phyloP scores from a whole-genome alignment of 306 rosid genomes.

The Cucumis melo region DNA sequence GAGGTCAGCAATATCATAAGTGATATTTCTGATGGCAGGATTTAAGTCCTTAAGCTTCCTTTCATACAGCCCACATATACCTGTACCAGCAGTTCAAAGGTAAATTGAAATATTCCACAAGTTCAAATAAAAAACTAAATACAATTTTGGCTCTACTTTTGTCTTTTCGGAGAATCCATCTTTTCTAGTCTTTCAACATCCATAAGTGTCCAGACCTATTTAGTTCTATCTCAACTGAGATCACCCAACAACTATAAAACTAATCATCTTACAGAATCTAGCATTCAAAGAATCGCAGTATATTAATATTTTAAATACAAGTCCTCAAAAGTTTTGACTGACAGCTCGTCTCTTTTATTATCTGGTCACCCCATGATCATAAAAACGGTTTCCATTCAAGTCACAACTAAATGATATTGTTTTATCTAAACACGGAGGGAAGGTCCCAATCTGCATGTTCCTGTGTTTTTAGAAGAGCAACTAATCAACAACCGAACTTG shows the following conservation, averaged over 20 bases:
- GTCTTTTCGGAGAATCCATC: neutral
- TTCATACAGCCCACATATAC: slow-evolving; percentile 85
- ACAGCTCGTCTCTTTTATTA: neutral
- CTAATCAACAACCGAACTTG: neutral
- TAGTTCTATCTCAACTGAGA: neutral
- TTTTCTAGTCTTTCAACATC: neutral
- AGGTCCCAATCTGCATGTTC: neutral
- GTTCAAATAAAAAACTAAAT: neutral
- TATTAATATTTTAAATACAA: neutral
- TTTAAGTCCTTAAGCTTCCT: slow-evolving; percentile 93
- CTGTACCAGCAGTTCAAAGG: slow-evolving; percentile 28
- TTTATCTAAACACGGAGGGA: neutral
- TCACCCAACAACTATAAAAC: neutral
- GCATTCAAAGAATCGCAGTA: neutral
- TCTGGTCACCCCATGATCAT: neutral
- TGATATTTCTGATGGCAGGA: slow-evolving; percentile 70
- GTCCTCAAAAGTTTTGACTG: neutral
- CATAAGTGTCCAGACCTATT: neutral
- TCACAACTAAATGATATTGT: neutral
- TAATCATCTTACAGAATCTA: neutral
- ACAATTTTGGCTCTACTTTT: neutral
- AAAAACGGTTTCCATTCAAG: neutral
- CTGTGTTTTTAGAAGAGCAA: neutral
- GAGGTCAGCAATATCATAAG: slow-evolving; percentile 84
- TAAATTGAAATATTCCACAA: slow-evolving; percentile 12